A percentile compares a stretch with the other conserved stretches of the same genome.
phyloP scores from a whole-genome alignment of 2,329 filamentous ascomycete species.

The Fusarium circinatum region DNA sequence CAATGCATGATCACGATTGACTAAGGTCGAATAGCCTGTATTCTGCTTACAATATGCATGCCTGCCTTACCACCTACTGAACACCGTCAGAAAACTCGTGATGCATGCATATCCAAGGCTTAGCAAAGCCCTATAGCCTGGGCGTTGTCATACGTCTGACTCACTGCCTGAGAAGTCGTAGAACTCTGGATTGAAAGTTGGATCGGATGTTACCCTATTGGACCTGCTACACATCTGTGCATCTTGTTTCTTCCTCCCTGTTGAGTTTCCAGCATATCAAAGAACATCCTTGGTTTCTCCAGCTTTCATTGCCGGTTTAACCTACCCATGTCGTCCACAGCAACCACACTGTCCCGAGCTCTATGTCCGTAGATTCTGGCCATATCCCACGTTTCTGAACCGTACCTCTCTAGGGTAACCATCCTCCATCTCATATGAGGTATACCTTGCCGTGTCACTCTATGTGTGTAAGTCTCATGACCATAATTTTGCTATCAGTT shows the following conservation, averaged over 20 bases:
- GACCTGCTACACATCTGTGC: not conserved
- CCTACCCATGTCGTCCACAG: not conserved
- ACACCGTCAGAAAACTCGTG: not conserved
- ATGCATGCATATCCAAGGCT: constrained; percentile 4
- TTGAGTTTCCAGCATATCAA: not conserved
- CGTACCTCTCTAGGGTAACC: not conserved
- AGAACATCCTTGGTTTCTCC: not conserved
- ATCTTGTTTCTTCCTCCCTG: not conserved
- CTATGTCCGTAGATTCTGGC: not conserved
- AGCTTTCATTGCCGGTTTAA: not conserved
- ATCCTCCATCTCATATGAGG: not conserved
- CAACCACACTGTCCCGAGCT: not conserved
- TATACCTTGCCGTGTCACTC: not conserved
- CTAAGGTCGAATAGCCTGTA: not conserved
- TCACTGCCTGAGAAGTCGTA: not conserved
- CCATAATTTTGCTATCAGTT: not conserved
- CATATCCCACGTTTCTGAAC: not conserved
- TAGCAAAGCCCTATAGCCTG: not conserved
- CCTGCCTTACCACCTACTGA: not conserved
- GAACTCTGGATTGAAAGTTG: not conserved
- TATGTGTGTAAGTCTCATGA: not conserved
- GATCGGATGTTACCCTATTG: not conserved
- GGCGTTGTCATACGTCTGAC: not conserved
- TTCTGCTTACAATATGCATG: not conserved
- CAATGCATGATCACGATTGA: not conserved